Evolutionary conservation across 2,329 filamentous ascomycete genomes (phyloP), one percentile per base, ranked within the genome.

Genomic region (Claviceps maximensis): DNA sequence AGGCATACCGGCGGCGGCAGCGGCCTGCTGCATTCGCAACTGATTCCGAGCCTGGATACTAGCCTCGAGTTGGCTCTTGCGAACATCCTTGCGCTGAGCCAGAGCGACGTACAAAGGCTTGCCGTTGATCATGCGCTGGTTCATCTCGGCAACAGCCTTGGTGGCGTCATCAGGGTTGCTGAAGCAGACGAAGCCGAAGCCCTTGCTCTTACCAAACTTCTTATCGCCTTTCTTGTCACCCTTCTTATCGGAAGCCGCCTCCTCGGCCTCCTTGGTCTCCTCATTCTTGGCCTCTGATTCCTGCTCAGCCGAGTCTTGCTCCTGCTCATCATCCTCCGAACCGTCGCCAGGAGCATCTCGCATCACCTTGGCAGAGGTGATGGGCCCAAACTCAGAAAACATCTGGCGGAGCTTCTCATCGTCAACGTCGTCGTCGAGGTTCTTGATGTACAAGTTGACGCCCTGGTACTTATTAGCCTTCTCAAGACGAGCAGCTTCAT

Each of bases 401-500:
- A 97, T 86, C 65, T 90, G 84, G 64, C 93, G 89, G 58, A 98
- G 83, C 80, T 95, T 95, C 65, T 98, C 93, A 63, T 98, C 93
- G 66, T 98, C 93, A 60, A 98, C 83, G 56, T 97, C 93, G 62
- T 98, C 93, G 60, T 89, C 86, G 56, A 98, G 78, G 74, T 98
- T 98, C 84, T 98, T 98, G 76, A 98, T 93, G 77, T 98, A 98
- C 49, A 98, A 81, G 78, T 98, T 98, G 71, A 98, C 93, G 62
- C 93, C 93, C 76, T 95, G 89, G 75, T 98, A 98, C 79, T 98
- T 98, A 77, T 83, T 94, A 70, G 89, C 90, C 80, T 98, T 98
- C 81, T 98, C 93, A 64, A 94, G 79, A 65, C 93, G 91, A 64
- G 89, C 89, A 65, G 91, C 91, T 74, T 98, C 93, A 72, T 98